Conservation (phyloP, 2,329 filamentous ascomycete species). For the Calcarisporium arbuscula region DNA sequence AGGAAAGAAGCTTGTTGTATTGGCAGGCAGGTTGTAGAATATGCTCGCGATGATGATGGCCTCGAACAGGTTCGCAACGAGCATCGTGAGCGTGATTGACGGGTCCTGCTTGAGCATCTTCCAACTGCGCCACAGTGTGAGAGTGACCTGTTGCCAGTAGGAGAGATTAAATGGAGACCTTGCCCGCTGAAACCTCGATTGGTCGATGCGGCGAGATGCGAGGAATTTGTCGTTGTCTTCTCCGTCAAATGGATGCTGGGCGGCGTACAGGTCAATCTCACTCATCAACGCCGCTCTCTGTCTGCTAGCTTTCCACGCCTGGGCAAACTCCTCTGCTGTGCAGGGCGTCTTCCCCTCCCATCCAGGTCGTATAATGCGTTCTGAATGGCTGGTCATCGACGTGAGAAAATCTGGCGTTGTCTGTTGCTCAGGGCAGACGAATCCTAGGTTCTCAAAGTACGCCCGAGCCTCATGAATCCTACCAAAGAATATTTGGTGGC, state of each 20-base stretch:
- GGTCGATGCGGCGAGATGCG: constrained; percentile 5
- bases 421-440: constrained; percentile 51
- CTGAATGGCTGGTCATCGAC: constrained; percentile 33
- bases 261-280: constrained; percentile 20
- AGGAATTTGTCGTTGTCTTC: constrained; percentile 9
- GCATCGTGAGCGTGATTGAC: constrained; percentile 2
- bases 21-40: constrained; percentile 38
- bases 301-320: constrained; percentile 21
- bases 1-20: constrained; percentile 36
- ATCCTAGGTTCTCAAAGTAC: constrained; percentile 51
- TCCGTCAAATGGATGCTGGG: constrained; percentile 11
- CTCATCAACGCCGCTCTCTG: constrained; percentile 16
- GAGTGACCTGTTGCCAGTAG: constrained; percentile 34
- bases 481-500: constrained; percentile 62
- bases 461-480: constrained; percentile 46
- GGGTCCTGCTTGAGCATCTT: constrained; percentile 7
- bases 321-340: constrained; percentile 29
- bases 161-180: constrained; percentile 41
- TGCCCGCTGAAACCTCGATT: constrained; percentile 27
- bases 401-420: constrained; percentile 60
- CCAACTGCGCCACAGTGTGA: constrained; percentile 27
- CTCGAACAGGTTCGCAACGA: constrained; percentile 35
- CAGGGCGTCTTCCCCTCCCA: constrained; percentile 22
- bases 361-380: too few relatives aligned
- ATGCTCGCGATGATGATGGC: constrained; percentile 45